Evolutionary conservation across 176 grass and related monocot genomes (phyloP).

Genomic region (Cenchrus purpureus): DNA sequence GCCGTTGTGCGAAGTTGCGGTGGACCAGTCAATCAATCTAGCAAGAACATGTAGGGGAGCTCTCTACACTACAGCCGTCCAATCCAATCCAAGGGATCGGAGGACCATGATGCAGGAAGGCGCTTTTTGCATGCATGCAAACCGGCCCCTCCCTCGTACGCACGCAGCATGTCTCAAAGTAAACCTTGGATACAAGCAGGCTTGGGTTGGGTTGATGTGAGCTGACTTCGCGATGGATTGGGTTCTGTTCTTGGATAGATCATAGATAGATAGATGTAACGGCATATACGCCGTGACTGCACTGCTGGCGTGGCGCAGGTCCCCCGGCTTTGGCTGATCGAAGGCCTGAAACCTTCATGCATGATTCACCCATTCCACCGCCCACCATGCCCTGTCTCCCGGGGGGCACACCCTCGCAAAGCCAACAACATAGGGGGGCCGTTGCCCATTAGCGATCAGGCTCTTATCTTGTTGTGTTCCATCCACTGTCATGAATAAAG

Average conservation of each 20-base stretch:
- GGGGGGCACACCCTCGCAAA: not conserved
- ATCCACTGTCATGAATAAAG: too few relatives aligned
- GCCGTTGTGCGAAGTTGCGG: not conserved
- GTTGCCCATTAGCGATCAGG: not conserved
- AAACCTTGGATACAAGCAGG: not conserved
- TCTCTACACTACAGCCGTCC: not conserved
- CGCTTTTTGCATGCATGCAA: conserved; percentile 37
- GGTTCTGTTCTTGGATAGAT: conserved; percentile 12
- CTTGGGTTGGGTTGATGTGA: too few relatives aligned
- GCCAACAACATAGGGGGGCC: not conserved
- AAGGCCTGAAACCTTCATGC: conserved; percentile 26
- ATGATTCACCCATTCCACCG: conserved; percentile 2
- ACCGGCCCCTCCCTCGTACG: conserved; percentile 12
- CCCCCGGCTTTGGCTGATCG: not conserved
- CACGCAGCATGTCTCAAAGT: conserved; percentile 29
- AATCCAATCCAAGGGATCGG: not conserved
- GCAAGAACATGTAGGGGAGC: not conserved
- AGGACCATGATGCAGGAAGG: not conserved
- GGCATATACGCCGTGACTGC: conserved; percentile 14
- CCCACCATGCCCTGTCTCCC: conserved; percentile 23
- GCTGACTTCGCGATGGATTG: not conserved
- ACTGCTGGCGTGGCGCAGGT: not conserved
- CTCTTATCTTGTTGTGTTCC: too few relatives aligned
- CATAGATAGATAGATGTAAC: not conserved
- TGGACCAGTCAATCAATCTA: not conserved